Base-by-base conservation (phyloP, 2,329 filamentous ascomycete species). In the Zalaria sp. region DNA sequence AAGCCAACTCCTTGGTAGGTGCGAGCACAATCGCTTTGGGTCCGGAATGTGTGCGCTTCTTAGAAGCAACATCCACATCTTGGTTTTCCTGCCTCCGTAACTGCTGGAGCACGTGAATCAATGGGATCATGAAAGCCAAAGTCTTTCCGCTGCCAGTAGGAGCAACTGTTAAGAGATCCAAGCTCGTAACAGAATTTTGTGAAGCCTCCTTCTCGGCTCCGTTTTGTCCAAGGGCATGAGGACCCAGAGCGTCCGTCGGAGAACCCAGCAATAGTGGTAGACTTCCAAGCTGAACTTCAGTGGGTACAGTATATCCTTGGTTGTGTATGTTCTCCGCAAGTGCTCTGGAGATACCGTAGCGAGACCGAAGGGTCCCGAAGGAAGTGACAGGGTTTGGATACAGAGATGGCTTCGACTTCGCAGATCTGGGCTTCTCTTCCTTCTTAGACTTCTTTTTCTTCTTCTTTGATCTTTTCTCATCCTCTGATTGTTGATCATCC, bases 111-210 rank as follows among this genome's bases (percentile, higher is more conserved):
- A 75, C 73, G 55, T 93, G 81, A 51, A 98, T 78, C 3, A 87
- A 72, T 0, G 89, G 88, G 35, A 98, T 83, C 53, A 96, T 63
- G 54, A 95, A 98, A 11, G 87, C 86, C 48, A 98, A 68, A 0
- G 91, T 98, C 68, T 98, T 98, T 36, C 91, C 91, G 58, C 89
- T 96, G 25, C 91, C 91, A 0, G 91, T 98, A 1, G 91, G 91
- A 3, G 91, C 91, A 35, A 96, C 79, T 0, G 85, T 84, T 47
- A 98, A 62, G 34, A 98, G 76, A 65, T 98, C 81, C 4, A 89
- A 27, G 28, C 45, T 42, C 32, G 46, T 42, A 3, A 39, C 31
- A 26, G 44, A 18, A 61, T 59, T 25, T 54, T 55, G 26, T 57
- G 40, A 18, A 18, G 18, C 18, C 18, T 18, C 18, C 18, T 18